Evolutionary conservation across 2,329 filamentous ascomycete genomes (phyloP).

Genomic region (Chalaropsis ovoidea): DNA sequence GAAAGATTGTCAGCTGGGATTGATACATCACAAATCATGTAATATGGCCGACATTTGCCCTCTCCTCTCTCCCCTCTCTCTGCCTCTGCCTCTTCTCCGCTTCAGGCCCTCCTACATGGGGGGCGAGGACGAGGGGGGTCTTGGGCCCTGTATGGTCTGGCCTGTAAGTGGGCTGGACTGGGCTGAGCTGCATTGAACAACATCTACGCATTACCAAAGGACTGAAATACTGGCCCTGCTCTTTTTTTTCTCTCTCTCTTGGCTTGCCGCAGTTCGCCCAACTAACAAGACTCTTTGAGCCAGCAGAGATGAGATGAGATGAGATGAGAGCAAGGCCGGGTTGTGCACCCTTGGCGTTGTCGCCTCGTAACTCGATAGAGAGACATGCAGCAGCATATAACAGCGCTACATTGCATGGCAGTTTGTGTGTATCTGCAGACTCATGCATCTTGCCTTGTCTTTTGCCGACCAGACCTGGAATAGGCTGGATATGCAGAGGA

Average conservation of each 20-base stretch:
- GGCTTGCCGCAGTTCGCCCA: constrained; percentile 4
- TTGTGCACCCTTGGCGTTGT: not conserved
- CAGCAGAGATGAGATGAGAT: not conserved
- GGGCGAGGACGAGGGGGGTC: too few relatives aligned
- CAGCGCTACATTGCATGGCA: not conserved
- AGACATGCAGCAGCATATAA: not conserved
- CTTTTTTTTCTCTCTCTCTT: not conserved
- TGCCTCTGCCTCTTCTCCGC: not conserved
- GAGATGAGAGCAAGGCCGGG: not conserved
- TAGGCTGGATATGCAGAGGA: not conserved
- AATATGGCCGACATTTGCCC: constrained; percentile 1
- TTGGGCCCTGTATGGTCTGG: not conserved
- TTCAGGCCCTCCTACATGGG: not conserved
- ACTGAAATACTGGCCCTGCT: not conserved
- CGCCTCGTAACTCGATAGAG: not conserved
- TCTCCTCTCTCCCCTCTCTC: not conserved
- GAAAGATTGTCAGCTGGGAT: not conserved
- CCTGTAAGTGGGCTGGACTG: not conserved
- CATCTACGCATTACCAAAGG: too few relatives aligned
- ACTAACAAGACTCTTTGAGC: not conserved
- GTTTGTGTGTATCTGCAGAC: too few relatives aligned
- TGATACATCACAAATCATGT: constrained; percentile 1
- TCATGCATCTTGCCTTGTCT: not conserved
- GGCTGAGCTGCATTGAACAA: not conserved
- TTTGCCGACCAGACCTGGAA: too few relatives aligned